Conservation (phyloP, 257 asterid species). For the Buddleja alternifolia region DNA sequence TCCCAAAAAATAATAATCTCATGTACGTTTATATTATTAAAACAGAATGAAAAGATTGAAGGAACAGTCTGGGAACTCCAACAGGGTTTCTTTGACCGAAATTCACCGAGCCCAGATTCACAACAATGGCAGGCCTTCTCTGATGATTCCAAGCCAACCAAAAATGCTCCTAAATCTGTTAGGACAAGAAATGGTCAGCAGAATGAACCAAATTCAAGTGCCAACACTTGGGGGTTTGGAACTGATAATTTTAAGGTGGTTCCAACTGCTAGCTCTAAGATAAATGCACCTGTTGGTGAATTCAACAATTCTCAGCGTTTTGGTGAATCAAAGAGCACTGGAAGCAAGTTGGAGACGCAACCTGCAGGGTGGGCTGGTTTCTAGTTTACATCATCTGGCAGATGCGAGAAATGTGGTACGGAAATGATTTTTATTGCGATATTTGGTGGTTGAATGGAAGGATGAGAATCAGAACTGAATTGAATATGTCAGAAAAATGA, state of each 20-base stretch:
- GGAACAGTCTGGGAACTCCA: conserved; percentile 85
- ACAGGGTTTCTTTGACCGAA: conserved; percentile 61
- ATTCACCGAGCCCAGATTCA: conserved; percentile 60
- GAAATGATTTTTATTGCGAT: background rate
- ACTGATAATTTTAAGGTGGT: conserved; percentile 74
- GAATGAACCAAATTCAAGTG: conserved; percentile 44
- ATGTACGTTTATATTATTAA: conserved; percentile 4
- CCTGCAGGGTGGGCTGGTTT: conserved; percentile 99
- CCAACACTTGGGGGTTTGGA: conserved; percentile 77
- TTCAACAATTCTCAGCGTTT: conserved; percentile 54
- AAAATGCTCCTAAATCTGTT: conserved; percentile 58
- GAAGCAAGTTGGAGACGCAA: conserved; percentile 59
- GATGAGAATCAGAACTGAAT: background rate
- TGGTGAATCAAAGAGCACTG: conserved; percentile 52
- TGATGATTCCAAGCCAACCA: conserved; percentile 54
- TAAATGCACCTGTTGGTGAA: conserved; percentile 38
- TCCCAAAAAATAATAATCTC: too few relatives aligned
- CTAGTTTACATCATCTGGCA: conserved; percentile 27
- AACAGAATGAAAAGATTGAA: conserved; percentile 65
- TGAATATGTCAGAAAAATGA: background rate
- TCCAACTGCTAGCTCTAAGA: conserved; percentile 58
- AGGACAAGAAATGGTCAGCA: conserved; percentile 69
- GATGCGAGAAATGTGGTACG: too few relatives aligned
- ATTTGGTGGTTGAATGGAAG: background rate
- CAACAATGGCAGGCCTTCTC: conserved; percentile 87